phyloP scores from a whole-genome alignment of 257 asterid genomes.

The Handroanthus guayacan region DNA sequence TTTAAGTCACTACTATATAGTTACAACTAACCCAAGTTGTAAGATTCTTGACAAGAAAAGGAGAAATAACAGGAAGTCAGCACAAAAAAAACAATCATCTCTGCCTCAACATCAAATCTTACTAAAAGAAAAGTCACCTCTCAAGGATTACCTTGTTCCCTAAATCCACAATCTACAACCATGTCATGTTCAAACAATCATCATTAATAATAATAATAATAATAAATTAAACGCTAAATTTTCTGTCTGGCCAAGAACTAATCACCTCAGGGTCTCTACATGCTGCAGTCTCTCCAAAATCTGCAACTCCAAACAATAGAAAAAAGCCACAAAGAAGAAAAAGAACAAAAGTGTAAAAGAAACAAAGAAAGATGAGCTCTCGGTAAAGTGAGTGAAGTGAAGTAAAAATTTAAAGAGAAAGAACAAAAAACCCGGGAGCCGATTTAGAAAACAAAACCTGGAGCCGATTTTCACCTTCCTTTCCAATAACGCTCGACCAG shows the following conservation, averaged over 20 bases:
- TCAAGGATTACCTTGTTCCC: slow-evolving; percentile 91
- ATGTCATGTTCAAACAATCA: slow-evolving; percentile 19
- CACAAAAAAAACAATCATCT: background rate
- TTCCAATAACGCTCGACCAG: slow-evolving; percentile 98
- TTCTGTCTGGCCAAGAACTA: background rate
- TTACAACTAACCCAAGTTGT: background rate
- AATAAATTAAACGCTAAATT: background rate
- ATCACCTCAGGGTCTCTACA: slow-evolving; percentile 92
- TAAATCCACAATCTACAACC: slow-evolving; percentile 77
- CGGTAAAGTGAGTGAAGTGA: background rate
- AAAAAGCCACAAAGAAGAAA: background rate
- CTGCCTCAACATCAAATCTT: background rate
- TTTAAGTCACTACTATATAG: background rate
- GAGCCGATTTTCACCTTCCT: slow-evolving; percentile 99
- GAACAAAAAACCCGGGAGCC: slow-evolving; percentile 94
- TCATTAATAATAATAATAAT: background rate
- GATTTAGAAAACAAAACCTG: slow-evolving; percentile 69
- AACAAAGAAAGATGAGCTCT: slow-evolving; percentile 13
- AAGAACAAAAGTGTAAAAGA: background rate
- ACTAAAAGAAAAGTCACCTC: slow-evolving; percentile 50
- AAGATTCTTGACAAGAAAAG: background rate
- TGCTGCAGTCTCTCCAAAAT: slow-evolving; percentile 85
- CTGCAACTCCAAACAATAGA: slow-evolving; percentile 44
- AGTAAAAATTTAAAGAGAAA: slow-evolving; percentile 41
- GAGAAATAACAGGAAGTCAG: background rate